A percentile compares a stretch with the other conserved stretches of the same genome.
phyloP scores from a whole-genome alignment of 306 rosid species.

The Neltuma alba region DNA sequence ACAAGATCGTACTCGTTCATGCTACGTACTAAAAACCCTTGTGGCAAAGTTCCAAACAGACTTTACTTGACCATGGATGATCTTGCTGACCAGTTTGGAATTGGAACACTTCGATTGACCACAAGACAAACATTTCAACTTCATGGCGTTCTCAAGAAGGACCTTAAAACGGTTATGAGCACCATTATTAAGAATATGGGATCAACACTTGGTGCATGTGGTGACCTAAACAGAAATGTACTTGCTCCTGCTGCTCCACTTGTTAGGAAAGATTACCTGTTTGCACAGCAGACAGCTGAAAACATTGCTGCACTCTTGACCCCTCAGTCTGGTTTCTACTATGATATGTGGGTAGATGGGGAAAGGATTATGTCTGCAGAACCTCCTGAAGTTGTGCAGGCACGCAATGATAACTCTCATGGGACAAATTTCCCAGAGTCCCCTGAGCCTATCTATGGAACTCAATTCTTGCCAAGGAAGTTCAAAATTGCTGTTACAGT shows the following conservation, averaged over 20 bases:
- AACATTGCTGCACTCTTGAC: constrained; percentile 83
- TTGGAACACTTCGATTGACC: constrained; percentile 94
- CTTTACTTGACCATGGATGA: constrained; percentile 99
- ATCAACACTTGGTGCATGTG: constrained; percentile 96
- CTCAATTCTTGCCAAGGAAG: constrained; percentile 96
- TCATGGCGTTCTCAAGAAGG: constrained; percentile 92
- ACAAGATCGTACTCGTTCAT: constrained; percentile 82
- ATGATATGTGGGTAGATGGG: constrained; percentile 98
- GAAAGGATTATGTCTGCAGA: constrained; percentile 79
- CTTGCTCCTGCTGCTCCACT: constrained; percentile 99
- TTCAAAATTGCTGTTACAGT: constrained; percentile 97
- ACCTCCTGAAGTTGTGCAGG: constrained; percentile 78
- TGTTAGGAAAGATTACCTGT: constrained; percentile 77
- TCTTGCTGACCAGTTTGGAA: constrained; percentile 98
- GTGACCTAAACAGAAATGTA: constrained; percentile 93
- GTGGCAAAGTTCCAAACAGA: constrained; percentile 85
- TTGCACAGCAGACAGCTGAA: constrained; percentile 94
- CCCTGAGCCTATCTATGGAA: constrained; percentile 94
- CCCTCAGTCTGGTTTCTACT: constrained; percentile 98
- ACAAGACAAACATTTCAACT: constrained; percentile 98
- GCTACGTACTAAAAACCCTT: constrained; percentile 97
- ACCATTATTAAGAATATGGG: constrained; percentile 84
- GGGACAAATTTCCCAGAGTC: constrained; percentile 92
- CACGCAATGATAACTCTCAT: constrained; percentile 90
- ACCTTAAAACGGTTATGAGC: constrained; percentile 87